Conservation (phyloP, 2,329 filamentous ascomycete genomes). For the Aspergillus oerlinghausenensis region DNA sequence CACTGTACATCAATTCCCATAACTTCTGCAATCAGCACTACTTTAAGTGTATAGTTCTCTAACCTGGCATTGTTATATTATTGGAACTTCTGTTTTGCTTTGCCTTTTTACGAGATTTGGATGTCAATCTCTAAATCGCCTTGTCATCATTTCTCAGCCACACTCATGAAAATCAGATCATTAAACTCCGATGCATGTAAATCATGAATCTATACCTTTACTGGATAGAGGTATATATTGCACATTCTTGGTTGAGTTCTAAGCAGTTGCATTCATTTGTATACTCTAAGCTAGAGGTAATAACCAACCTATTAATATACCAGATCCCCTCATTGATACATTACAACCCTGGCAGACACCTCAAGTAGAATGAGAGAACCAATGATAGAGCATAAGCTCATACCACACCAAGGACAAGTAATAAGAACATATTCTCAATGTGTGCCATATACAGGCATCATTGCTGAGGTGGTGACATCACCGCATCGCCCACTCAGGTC, state of each 20-base stretch:
- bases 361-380: neutral
- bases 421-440: neutral
- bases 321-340: too few species aligned
- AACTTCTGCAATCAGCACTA: neutral
- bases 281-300: neutral
- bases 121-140: neutral
- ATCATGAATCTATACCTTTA: neutral
- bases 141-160: neutral
- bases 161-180: neutral
- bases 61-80: neutral
- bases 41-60: neutral
- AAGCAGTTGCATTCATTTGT: neutral
- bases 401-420: neutral
- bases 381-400: neutral
- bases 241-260: neutral
- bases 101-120: neutral
- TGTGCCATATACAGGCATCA: neutral
- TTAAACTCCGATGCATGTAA: neutral
- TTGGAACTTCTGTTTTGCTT: neutral
- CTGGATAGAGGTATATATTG: neutral
- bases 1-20: neutral
- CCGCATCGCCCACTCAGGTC: neutral
- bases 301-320: too few species aligned
- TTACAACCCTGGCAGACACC: too few species aligned
- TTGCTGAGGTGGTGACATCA: neutral